These are phyloP conservation scores for Trichoderma koningii DNA, from an alignment of 2,329 filamentous ascomycete species.

Conservation along the genomic window DNA sequence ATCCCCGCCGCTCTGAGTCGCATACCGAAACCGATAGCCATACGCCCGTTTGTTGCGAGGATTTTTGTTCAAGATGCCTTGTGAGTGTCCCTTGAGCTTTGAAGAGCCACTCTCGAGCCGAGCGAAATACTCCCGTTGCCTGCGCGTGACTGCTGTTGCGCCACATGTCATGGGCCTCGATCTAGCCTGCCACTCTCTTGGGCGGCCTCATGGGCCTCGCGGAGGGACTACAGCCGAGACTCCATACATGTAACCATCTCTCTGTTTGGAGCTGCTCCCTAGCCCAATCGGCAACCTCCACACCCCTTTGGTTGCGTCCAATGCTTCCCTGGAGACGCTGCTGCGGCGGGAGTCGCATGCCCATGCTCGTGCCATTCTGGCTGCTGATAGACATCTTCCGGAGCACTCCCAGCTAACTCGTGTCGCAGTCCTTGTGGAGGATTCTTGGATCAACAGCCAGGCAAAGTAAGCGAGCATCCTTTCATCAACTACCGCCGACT, in stretches of 20 bases:
- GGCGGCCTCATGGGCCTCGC: not conserved
- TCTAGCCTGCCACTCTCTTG: not conserved
- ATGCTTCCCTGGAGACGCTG: not conserved
- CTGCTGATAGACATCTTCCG: not conserved
- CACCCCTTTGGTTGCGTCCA: not conserved
- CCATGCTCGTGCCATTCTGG: not conserved
- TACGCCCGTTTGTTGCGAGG: constrained; percentile 29
- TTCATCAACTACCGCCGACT: too few species aligned
- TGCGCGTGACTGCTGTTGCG: constrained; percentile 12
- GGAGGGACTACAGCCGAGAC: not conserved
- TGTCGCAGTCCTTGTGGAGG: constrained; percentile 42
- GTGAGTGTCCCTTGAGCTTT: constrained; percentile 37
- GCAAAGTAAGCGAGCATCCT: constrained; percentile 38
- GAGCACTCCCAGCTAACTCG: constrained; percentile 13
- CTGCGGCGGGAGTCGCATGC: not conserved
- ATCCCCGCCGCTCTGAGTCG: constrained; percentile 22
- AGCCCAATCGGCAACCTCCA: constrained; percentile 15
- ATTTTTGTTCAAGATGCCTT: constrained; percentile 42
- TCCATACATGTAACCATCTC: not conserved
- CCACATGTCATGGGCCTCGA: constrained; percentile 1
- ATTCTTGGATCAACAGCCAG: constrained; percentile 46
- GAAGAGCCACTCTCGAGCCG: constrained; percentile 20
- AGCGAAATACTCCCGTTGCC: not conserved
- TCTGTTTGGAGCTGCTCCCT: constrained; percentile 1
- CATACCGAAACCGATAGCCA: constrained; percentile 10